Percentiles rank a stretch among this genome's conserved stretches.
Evolutionary conservation across 2,329 filamentous ascomycete species (phyloP).

Genomic region (Apiospora saccharicola): DNA sequence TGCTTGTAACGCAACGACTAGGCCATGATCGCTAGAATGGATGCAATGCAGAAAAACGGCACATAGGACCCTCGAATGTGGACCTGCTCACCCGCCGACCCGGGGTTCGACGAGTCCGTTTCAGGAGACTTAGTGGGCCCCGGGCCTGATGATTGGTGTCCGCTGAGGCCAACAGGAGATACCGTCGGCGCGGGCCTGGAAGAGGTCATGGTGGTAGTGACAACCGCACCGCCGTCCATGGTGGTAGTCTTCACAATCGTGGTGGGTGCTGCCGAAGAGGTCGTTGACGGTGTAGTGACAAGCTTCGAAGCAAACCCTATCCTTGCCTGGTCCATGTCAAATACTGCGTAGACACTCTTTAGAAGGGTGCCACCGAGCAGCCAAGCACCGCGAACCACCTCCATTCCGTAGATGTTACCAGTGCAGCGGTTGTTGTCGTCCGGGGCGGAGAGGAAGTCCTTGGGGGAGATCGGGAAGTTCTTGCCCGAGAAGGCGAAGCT

Average conservation of each 20-base stretch:
- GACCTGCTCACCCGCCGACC: constrained; percentile 9
- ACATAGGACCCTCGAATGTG: neutral
- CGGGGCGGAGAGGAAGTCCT: constrained; percentile 72
- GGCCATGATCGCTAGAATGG: constrained; percentile 6
- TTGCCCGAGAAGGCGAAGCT: constrained; percentile 73
- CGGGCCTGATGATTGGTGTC: constrained; percentile 2
- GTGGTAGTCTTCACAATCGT: neutral
- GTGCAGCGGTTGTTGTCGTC: constrained; percentile 59
- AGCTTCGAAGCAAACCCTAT: constrained; percentile 56
- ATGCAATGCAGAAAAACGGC: neutral
- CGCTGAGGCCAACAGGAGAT: neutral
- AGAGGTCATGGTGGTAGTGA: constrained; percentile 16
- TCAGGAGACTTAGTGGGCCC: neutral
- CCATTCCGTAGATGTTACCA: constrained; percentile 78
- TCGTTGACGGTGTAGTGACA: neutral
- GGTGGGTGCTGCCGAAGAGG: neutral
- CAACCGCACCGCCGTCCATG: constrained; percentile 15
- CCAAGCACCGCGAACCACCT: constrained; percentile 74
- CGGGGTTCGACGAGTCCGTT: constrained; percentile 7
- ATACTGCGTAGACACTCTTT: constrained; percentile 89
- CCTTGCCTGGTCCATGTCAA: constrained; percentile 74
- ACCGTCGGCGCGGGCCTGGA: neutral
- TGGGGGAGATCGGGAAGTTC: constrained; percentile 69
- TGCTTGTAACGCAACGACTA: neutral
- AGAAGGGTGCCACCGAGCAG: constrained; percentile 86